Evolutionary conservation across 768 basidiomycete genomes (phyloP).

Genomic region (Serendipita sp.): DNA sequence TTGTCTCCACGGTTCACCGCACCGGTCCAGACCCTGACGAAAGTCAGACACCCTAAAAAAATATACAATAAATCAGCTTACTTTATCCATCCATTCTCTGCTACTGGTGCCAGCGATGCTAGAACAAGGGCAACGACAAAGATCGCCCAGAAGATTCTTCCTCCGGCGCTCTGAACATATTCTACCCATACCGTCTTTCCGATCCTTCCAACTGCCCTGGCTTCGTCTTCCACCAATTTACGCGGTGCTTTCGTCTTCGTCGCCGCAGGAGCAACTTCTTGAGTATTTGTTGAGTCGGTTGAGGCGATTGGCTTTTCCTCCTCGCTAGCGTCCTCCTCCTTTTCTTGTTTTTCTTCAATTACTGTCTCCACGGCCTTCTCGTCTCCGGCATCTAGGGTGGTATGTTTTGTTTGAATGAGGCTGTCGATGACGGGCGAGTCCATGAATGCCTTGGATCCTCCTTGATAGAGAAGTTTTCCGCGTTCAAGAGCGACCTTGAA

Average conservation of each 20-base stretch:
- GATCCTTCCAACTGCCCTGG: conserved; percentile 57
- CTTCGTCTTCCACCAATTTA: conserved; percentile 61
- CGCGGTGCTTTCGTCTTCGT: conserved; percentile 44
- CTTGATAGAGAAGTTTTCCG: conserved; percentile 63
- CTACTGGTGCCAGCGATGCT: conserved; percentile 19
- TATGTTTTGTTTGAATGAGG: conserved; percentile 43
- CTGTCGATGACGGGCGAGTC: conserved; percentile 48
- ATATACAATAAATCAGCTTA: conserved; percentile 7
- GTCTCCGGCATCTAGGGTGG: not conserved
- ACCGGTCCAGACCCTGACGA: conserved; percentile 39
- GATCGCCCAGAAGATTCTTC: conserved; percentile 23
- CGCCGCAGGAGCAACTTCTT: not conserved
- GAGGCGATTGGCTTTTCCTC: conserved; percentile 12
- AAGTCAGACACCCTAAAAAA: conserved; percentile 4
- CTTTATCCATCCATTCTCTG: conserved; percentile 22
- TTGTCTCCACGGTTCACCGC: conserved; percentile 26
- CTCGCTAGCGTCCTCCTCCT: conserved; percentile 14
- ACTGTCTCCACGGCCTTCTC: conserved; percentile 2
- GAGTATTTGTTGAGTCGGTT: conserved; percentile 8
- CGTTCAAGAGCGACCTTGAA: conserved; percentile 44
- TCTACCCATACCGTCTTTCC: conserved; percentile 47
- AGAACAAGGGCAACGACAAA: conserved; percentile 16
- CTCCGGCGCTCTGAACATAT: conserved; percentile 37
- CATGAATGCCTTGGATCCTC: conserved; percentile 47
- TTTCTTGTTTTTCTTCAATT: conserved; percentile 13